Conservation (phyloP, 73 alveolate species). For the Paramecium primaurelia region DNA sequence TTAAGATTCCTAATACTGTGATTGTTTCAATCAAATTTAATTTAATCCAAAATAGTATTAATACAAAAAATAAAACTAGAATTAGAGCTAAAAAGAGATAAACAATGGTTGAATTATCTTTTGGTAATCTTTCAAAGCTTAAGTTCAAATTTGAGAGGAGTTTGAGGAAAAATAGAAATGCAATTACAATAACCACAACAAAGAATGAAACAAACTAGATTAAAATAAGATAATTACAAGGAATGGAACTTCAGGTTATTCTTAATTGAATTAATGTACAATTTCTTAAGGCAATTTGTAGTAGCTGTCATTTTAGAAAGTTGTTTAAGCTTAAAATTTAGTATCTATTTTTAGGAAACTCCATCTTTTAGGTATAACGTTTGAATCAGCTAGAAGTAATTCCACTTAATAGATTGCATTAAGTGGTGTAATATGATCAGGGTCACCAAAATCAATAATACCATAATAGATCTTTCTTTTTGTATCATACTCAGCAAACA, state of each 20-base stretch:
- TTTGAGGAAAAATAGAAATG: not conserved
- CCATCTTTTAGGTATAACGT: constrained; percentile 13
- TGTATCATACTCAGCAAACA: constrained; percentile 15
- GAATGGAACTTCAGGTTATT: not conserved
- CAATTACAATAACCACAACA: not conserved
- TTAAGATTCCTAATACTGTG: not conserved
- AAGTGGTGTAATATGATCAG: constrained; percentile 19
- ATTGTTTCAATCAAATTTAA: constrained; percentile 39
- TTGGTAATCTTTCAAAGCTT: not conserved
- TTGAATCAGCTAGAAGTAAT: not conserved
- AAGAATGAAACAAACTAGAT: constrained; percentile 34
- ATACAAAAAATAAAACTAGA: not conserved
- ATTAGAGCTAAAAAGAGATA: not conserved
- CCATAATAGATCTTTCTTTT: constrained; percentile 27
- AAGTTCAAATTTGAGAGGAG: not conserved
- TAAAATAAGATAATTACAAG: not conserved
- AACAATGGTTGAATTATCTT: not conserved
- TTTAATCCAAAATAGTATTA: constrained; percentile 8
- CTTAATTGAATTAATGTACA: not conserved
- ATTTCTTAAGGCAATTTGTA: not conserved
- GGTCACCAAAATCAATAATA: constrained; percentile 33
- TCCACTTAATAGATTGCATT: not conserved
- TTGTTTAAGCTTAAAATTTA: constrained; percentile 22
- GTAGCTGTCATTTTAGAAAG: not conserved
- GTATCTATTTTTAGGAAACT: not conserved